A percentile compares a stretch with the other conserved stretches of the same genome.
These are phyloP conservation scores for Naganishia kalamii DNA, from an alignment of 768 basidiomycete species.

Conservation along the genomic window DNA sequence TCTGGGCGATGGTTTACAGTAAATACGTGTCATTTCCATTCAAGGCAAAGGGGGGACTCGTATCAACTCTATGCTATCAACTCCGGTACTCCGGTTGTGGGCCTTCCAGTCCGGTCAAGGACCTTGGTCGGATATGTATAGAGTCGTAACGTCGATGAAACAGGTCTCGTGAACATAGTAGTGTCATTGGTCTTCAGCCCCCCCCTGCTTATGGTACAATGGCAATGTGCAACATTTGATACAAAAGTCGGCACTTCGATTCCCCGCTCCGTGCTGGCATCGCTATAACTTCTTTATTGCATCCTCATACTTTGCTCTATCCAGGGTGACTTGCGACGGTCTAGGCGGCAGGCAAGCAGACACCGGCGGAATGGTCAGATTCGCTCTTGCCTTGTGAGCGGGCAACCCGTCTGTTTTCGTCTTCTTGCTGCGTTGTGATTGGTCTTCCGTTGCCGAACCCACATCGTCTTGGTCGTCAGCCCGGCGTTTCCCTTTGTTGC, in stretches of 20 bases:
- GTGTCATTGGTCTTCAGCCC: no score
- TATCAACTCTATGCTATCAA: no score
- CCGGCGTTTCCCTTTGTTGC: not conserved
- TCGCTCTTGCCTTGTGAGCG: not conserved
- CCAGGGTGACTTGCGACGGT: not conserved
- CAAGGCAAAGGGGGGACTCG: not conserved
- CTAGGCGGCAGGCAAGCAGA: not conserved
- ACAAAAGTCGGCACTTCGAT: not conserved
- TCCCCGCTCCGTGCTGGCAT: not conserved
- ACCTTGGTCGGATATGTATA: no score
- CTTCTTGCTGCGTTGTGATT: not conserved
- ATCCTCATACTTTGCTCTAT: constrained; percentile 1
- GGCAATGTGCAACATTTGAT: no score
- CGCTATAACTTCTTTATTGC: not conserved
- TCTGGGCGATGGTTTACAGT: no score
- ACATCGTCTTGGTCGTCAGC: not conserved
- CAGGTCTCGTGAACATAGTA: no score
- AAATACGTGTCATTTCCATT: no score
- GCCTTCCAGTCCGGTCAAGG: no score
- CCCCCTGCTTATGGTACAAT: no score
- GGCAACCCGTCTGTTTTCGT: not conserved
- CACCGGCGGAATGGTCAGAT: not conserved
- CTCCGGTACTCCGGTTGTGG: no score
- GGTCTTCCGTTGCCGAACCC: not conserved
- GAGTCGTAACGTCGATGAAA: no score